Conservation (phyloP, 495 filamentous ascomycete species). For the Aspergillus mulundensis region DNA sequence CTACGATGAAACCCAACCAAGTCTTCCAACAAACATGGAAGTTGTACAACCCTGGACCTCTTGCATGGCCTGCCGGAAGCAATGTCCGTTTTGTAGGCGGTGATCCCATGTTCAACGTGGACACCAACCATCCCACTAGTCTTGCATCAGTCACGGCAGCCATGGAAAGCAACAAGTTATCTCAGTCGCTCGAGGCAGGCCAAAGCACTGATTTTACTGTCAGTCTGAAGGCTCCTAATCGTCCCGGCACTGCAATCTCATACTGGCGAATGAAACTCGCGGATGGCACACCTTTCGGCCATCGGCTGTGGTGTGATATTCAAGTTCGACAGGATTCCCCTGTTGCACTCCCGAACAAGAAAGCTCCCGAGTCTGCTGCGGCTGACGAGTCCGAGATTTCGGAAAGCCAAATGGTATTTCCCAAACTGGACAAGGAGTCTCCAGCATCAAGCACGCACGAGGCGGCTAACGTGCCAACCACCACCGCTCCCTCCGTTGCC, state of each 20-base stretch:
- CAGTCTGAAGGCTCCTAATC: slow-evolving; percentile 70
- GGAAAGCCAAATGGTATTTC: slow-evolving; percentile 88
- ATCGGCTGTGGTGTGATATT: slow-evolving; percentile 93
- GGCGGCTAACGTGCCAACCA: slow-evolving; percentile 30
- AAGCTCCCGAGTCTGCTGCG: slow-evolving; percentile 18
- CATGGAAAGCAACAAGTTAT: slow-evolving; percentile 75
- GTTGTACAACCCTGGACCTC: slow-evolving; percentile 75
- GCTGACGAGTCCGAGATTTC: slow-evolving; percentile 21
- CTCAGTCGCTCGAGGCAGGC: slow-evolving; percentile 62
- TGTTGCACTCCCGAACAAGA: slow-evolving; percentile 13
- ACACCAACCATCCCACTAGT: slow-evolving; percentile 70
- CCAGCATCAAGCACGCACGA: slow-evolving; percentile 75
- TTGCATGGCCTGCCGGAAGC: slow-evolving; percentile 82
- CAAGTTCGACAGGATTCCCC: slow-evolving; percentile 47
- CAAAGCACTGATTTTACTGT: slow-evolving; percentile 79
- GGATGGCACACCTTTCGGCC: slow-evolving; percentile 80
- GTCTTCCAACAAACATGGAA: slow-evolving; percentile 91
- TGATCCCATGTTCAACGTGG: slow-evolving; percentile 90
- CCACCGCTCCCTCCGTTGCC: slow-evolving; percentile 32
- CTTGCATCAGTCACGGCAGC: slow-evolving; percentile 65
- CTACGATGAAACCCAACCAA: slow-evolving; percentile 59
- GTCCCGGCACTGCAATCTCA: slow-evolving; percentile 73
- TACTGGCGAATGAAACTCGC: slow-evolving; percentile 92
- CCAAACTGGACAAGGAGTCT: slow-evolving; percentile 91
- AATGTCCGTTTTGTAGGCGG: slow-evolving; percentile 88